Conservation (phyloP, 768 basidiomycete genomes). For the Leucosporidium yakuticum region DNA sequence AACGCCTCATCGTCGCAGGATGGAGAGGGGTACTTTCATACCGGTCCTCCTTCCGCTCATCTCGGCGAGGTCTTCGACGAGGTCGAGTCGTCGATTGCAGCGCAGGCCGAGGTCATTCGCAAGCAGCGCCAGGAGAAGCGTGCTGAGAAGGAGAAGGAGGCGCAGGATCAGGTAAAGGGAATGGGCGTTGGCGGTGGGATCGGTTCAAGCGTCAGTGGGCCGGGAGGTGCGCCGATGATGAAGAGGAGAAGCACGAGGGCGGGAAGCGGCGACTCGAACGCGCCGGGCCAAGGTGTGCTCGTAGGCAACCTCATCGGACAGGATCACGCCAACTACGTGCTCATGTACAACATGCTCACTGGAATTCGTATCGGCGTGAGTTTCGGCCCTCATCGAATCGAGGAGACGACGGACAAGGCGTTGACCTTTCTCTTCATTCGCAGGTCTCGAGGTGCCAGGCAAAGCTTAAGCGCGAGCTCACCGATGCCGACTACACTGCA, state of each 20-base stretch:
- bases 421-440: not conserved
- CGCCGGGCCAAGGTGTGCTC: conserved; percentile 54
- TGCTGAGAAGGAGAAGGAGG: conserved; percentile 43
- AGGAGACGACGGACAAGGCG: not conserved
- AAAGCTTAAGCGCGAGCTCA: conserved; percentile 78
- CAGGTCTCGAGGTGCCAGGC: conserved; percentile 95
- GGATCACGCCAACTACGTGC: conserved; percentile 94
- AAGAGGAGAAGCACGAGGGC: conserved; percentile 4
- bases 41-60: not conserved
- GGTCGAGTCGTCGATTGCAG: conserved; percentile 53
- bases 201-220: not conserved
- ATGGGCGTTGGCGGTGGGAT: not conserved
- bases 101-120: conserved; percentile 82
- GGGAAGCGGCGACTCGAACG: conserved; percentile 1
- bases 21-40: not conserved
- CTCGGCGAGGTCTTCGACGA: conserved; percentile 48
- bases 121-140: conserved; percentile 69
- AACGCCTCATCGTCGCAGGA: not conserved
- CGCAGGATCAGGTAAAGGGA: conserved; percentile 22
- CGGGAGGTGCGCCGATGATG: not conserved
- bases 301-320: conserved; percentile 98
- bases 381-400: no score
- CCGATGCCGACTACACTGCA: conserved; percentile 77
- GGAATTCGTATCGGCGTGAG: conserved; percentile 90
- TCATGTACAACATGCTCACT: conserved; percentile 99